These are phyloP conservation scores for Pseudogymnoascus verrucosus DNA, from an alignment of 2,329 filamentous ascomycete genomes.

Conservation along the genomic window DNA sequence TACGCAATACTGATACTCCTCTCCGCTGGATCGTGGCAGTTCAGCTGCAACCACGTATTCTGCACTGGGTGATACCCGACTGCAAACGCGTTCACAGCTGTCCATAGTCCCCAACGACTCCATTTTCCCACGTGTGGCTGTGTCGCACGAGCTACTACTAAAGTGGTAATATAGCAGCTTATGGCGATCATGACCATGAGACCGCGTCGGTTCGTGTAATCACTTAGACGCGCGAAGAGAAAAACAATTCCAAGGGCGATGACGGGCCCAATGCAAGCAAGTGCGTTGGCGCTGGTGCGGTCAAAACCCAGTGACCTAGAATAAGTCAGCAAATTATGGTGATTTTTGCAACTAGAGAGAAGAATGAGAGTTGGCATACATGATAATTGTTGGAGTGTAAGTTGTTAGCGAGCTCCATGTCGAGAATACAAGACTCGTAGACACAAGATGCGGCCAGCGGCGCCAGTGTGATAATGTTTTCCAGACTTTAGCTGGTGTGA, in stretches of 20 bases:
- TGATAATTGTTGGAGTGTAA: conserved; percentile 27
- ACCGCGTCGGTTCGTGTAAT: conserved; percentile 28
- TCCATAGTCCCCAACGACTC: conserved; percentile 10
- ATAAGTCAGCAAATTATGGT: not conserved
- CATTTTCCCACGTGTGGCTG: conserved; percentile 16
- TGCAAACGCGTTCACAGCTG: conserved; percentile 19
- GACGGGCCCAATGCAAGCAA: conserved; percentile 21
- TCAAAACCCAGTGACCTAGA: conserved; percentile 20
- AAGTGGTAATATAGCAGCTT: conserved; percentile 33
- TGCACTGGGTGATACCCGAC: conserved; percentile 22
- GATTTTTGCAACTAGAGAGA: not conserved
- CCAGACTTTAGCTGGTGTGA: conserved; percentile 20
- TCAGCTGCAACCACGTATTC: conserved; percentile 20
- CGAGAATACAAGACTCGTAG: conserved; percentile 19
- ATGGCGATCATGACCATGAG: conserved; percentile 29
- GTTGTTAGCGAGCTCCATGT: conserved; percentile 24
- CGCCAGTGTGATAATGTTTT: conserved; percentile 18
- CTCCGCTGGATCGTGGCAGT: conserved; percentile 20
- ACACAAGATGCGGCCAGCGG: conserved; percentile 24
- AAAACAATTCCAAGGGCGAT: conserved; percentile 16
- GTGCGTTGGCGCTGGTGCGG: conserved; percentile 23
- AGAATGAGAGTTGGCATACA: conserved; percentile 6
- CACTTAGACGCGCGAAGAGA: conserved; percentile 18
- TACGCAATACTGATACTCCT: conserved; percentile 26
- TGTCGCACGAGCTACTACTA: conserved; percentile 26